These are phyloP conservation scores for Crithidia brevicula DNA, from an alignment of 208 protist species.

Conservation along the genomic window DNA sequence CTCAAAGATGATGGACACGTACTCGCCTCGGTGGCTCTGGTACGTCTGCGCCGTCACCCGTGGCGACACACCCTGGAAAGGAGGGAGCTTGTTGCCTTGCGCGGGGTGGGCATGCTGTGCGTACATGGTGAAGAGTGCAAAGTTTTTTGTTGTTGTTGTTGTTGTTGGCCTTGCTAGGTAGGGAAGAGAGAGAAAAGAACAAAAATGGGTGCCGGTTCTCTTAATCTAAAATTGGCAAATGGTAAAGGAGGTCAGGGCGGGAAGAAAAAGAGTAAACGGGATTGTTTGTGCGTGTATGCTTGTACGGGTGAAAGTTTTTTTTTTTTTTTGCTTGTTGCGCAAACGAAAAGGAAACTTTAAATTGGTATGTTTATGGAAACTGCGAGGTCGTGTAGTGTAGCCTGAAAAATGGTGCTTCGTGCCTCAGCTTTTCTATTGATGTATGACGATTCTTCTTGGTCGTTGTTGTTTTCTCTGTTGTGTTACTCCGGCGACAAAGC, in stretches of 20 bases:
- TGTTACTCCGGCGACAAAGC: too few relatives aligned
- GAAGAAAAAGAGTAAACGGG: not conserved
- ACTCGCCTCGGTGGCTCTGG: conserved; percentile 77
- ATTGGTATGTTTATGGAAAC: too few relatives aligned
- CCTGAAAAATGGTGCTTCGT: too few relatives aligned
- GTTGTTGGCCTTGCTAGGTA: not conserved
- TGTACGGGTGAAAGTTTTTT: not conserved
- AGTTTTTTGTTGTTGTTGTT: not conserved
- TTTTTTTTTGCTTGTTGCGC: not conserved
- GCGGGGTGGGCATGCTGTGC: conserved; percentile 25
- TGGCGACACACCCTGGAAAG: conserved; percentile 84
- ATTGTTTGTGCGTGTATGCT: not conserved
- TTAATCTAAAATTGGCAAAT: not conserved
- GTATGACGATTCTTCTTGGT: too few relatives aligned
- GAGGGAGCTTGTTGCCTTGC: conserved; percentile 52
- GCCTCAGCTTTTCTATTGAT: too few relatives aligned
- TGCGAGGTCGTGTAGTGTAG: too few relatives aligned
- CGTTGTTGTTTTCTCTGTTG: too few relatives aligned
- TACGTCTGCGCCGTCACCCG: conserved; percentile 76
- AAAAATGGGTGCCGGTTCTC: too few relatives aligned
- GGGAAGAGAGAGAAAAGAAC: not conserved
- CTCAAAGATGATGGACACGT: conserved; percentile 84
- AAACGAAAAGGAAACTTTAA: too few relatives aligned
- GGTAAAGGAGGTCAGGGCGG: not conserved
- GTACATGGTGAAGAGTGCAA: conserved; percentile 21